Conservation (phyloP, 371 early-diverging fungal species). For the Coemansia sp. region DNA sequence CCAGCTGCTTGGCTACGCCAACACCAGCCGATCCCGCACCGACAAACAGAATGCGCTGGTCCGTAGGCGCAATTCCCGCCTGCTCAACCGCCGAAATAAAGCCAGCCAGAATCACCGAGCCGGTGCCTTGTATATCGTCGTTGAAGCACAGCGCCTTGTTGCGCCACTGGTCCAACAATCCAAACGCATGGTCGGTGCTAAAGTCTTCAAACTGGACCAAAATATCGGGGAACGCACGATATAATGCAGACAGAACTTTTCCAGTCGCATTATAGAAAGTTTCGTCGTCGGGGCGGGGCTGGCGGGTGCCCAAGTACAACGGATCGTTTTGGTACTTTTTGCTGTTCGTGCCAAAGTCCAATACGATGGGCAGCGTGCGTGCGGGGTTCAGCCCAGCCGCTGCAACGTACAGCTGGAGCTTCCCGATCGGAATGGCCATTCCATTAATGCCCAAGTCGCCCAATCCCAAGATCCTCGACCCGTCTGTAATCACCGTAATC, state of each 20-base stretch:
- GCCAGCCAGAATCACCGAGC: conserved; percentile 87
- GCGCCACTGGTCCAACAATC: conserved; percentile 66
- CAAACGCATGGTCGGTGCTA: conserved; percentile 84
- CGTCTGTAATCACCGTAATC: conserved; percentile 91
- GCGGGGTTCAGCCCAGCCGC: conserved; percentile 87
- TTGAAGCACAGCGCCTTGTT: conserved; percentile 65
- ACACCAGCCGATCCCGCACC: conserved; percentile 66
- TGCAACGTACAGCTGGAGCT: conserved; percentile 85
- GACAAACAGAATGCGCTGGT: conserved; percentile 80
- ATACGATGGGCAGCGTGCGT: conserved; percentile 79
- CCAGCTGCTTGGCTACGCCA: conserved; percentile 83
- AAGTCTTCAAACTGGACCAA: conserved; percentile 93
- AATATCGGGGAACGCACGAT: conserved; percentile 67
- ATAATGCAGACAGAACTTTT: conserved; percentile 68
- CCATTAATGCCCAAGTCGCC: conserved; percentile 91
- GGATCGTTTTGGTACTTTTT: conserved; percentile 74
- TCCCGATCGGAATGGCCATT: conserved; percentile 90
- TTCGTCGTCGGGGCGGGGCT: conserved; percentile 34
- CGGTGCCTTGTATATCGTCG: conserved; percentile 70
- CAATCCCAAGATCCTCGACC: conserved; percentile 89
- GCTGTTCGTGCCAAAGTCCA: conserved; percentile 90
- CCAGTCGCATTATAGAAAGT: conserved; percentile 73
- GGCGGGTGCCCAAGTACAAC: conserved; percentile 77
- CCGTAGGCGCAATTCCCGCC: conserved; percentile 57
- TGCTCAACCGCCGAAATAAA: conserved; percentile 81